Evolutionary conservation across 2,329 filamentous ascomycete species (phyloP), one percentile per base, ranked within the genome.

Genomic region (Aureobasidium leucospermi): DNA sequence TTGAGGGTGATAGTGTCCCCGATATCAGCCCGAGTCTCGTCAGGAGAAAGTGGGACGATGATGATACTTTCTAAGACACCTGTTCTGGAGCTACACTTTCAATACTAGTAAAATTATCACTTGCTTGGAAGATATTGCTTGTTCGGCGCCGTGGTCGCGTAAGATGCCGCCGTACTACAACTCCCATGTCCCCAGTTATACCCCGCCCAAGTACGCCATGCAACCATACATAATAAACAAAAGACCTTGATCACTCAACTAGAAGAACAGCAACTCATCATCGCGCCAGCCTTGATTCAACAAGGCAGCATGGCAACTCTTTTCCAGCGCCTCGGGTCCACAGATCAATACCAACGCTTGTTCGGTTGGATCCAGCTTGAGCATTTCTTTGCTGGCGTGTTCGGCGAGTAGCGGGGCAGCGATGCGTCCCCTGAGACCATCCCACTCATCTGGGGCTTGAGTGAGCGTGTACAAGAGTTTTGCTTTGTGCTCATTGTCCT

Each of bases 191-290:
- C 48, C 19, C 6, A 52, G 11, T 10, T 10, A 34, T 28, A 11
- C 2, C 9, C 36, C 34, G n/a, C 41, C 36, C 23, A 31, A 39
- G 23, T 39, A 43, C 51, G 15, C 51, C 39, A 43, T 34, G 39
- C 39, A 55, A 43, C 42, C 28, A 42, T 42, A 10, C 11, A 34
- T 16, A 9, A 43, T n/a, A 42, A 23, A 32, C 4, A 19, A 34
- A 43, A n/a, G 10, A 29, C 15, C 4, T 31, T 13, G 15, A 23
- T 48, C 23, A 9, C 8, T 31, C 13, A 1, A 41, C 11, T 28
- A 94, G 68, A 94, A 95, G 73, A 93, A 90, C 65, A 92, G 70
- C 65, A 94, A 67, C 69, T 92, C 84, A 13, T 85, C 81, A 62
- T 90, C 85, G 8, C 71, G 76, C 88, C 89, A 95, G 0, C 89